These are phyloP conservation scores for Boletus tomentosulus DNA, from an alignment of 768 basidiomycete genomes.

Conservation along the genomic window DNA sequence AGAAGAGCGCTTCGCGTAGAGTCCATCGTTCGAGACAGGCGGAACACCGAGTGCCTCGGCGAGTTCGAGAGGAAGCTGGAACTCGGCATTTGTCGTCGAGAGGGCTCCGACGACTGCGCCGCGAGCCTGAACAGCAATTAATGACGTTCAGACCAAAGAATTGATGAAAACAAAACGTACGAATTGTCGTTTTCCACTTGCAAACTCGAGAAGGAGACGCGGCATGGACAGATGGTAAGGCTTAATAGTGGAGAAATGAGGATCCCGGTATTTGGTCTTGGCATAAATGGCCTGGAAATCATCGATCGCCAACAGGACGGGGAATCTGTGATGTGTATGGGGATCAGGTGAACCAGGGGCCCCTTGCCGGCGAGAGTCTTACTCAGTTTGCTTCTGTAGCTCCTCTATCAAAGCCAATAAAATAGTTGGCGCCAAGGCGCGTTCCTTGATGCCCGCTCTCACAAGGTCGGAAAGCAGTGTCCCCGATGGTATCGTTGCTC, in stretches of 20 bases:
- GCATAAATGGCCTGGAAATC: conserved; percentile 83
- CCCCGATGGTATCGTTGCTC: conserved; percentile 43
- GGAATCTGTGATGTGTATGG: conserved; percentile 43
- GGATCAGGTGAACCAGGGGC: not conserved
- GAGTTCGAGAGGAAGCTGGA: conserved; percentile 59
- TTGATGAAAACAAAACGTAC: conserved; percentile 38
- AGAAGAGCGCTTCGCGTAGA: conserved; percentile 53
- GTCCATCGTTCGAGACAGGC: conserved; percentile 39
- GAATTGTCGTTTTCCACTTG: conserved; percentile 63
- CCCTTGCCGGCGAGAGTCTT: conserved; percentile 16
- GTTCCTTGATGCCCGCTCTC: conserved; percentile 52
- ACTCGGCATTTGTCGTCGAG: conserved; percentile 55
- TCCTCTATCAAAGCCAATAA: conserved; percentile 57
- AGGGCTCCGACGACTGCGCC: conserved; percentile 75
- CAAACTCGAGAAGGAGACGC: conserved; percentile 71
- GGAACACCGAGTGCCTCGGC: conserved; percentile 53
- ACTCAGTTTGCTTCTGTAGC: conserved; percentile 64
- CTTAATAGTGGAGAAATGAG: conserved; percentile 62
- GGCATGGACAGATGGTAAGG: conserved; percentile 79
- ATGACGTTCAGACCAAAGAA: not conserved
- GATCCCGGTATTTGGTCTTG: conserved; percentile 65
- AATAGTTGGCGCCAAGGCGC: conserved; percentile 48
- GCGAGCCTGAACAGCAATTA: conserved; percentile 41
- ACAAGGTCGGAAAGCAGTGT: conserved; percentile 53
- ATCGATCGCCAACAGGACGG: conserved; percentile 81